Evolutionary conservation across 148 eudicot species (phyloP), one percentile per base, ranked within the genome.

Genomic region (Suaeda aralocaspica): DNA sequence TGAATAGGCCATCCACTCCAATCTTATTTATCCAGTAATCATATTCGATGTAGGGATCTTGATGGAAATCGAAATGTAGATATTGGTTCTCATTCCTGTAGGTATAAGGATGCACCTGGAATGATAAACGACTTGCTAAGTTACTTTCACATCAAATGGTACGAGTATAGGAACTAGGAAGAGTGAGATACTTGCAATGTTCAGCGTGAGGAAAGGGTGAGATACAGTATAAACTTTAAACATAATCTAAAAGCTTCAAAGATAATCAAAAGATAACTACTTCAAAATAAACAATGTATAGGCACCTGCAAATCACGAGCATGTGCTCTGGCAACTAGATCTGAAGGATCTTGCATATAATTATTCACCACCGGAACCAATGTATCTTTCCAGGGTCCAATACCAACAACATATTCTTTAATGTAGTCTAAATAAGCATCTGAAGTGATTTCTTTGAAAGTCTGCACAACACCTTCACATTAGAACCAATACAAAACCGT

Each of bases 351-450:
- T 73, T 79, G 87, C 70, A 91, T 72, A 79, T 89, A 91, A 69
- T 89, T 89, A 72, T 89, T 76, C 22, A 67, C 82, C 24, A 73
- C 89, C 30, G 90, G 88, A 83, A 89, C 91, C 22, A 91, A 15
- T 3, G 87, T 94, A 65, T 94, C 99, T 81, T 94, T 94, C 96
- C 96, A 91, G 28, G 99, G 99, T 75, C 96, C 99, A 66, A 94
- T 91, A 42, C 97, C 99, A 58, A 89, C 89, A 3, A 91, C 90
- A 49, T 86, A 91, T 3, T 87, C 73, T 68, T 80, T 91, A 45
- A 94, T 91, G 77, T 78, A 87, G 76, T 91, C 84, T 15, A 94
- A 65, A 71, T 94, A 91, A 39, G 75, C 77, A 76, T 94, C 96
- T n/a, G 99, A 94, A 68, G 97, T 94, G 84, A 94, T 91, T 79